These are phyloP conservation scores for Hamiltosporidium magnivora DNA, from an alignment of 371 early-diverging fungal species.

Conservation along the genomic window DNA sequence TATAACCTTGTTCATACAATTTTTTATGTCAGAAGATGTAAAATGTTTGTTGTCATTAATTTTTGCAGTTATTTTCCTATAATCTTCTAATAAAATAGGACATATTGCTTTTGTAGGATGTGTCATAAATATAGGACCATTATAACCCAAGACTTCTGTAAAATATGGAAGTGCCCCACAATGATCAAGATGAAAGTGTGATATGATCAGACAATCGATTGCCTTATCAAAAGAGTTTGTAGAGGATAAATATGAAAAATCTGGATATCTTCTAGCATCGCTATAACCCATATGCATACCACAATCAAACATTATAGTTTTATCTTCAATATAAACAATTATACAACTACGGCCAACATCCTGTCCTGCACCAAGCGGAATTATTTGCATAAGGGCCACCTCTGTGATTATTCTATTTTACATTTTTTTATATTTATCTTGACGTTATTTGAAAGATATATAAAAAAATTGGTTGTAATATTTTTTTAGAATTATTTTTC, in stretches of 20 bases:
- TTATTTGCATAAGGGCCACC: slow-evolving; percentile 35
- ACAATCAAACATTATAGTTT: slow-evolving; percentile 88
- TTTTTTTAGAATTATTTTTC: too few relatives aligned
- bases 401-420: neutral
- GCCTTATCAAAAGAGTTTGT: slow-evolving; percentile 52
- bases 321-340: slow-evolving; percentile 68
- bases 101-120: slow-evolving; percentile 82
- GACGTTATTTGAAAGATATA: too few relatives aligned
- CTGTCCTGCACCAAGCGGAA: slow-evolving; percentile 61
- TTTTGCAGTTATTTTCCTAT: slow-evolving; percentile 69
- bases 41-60: slow-evolving; percentile 56
- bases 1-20: slow-evolving; percentile 73
- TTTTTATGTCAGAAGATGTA: slow-evolving; percentile 62
- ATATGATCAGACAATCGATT: slow-evolving; percentile 75
- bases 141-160: slow-evolving; percentile 79
- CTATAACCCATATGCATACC: slow-evolving; percentile 90
- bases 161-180: slow-evolving; percentile 85
- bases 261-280: slow-evolving; percentile 84
- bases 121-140: slow-evolving; percentile 85
- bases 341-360: slow-evolving; percentile 86
- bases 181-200: slow-evolving; percentile 89
- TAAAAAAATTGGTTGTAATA: too few relatives aligned
- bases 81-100: slow-evolving; percentile 76
- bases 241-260: slow-evolving; percentile 75
- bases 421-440: neutral